phyloP scores from a whole-genome alignment of 805 yeast genomes.

The Clavispora santaluciae region DNA sequence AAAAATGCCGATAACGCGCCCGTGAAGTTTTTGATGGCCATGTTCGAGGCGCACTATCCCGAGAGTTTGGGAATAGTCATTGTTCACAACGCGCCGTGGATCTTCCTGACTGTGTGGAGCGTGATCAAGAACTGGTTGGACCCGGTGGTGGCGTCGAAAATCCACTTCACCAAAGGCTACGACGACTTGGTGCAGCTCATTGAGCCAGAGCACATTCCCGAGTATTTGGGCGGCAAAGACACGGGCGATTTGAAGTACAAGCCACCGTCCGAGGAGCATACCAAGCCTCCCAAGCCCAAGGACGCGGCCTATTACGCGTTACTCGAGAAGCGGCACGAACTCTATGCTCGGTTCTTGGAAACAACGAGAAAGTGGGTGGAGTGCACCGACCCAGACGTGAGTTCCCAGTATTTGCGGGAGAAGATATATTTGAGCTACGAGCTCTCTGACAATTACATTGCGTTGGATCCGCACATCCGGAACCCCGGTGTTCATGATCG shows the following conservation, averaged over 20 bases:
- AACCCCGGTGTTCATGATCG: slow-evolving; percentile 77
- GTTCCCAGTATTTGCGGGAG: slow-evolving; percentile 46
- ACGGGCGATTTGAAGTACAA: slow-evolving; percentile 53
- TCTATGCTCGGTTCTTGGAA: slow-evolving; percentile 51
- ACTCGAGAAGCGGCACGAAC: slow-evolving; percentile 47
- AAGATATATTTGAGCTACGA: slow-evolving; percentile 49
- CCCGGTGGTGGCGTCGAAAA: slow-evolving; percentile 92
- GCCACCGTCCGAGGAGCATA: slow-evolving; percentile 59
- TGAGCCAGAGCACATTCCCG: slow-evolving; percentile 56
- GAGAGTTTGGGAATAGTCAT: slow-evolving; percentile 82
- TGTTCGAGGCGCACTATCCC: slow-evolving; percentile 96
- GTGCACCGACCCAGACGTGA: slow-evolving; percentile 46
- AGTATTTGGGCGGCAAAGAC: slow-evolving; percentile 71
- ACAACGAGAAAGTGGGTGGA: slow-evolving; percentile 79
- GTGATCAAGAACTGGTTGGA: slow-evolving; percentile 91
- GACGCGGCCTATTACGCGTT: slow-evolving; percentile 41
- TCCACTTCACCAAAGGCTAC: slow-evolving; percentile 68
- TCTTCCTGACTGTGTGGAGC: slow-evolving; percentile 92
- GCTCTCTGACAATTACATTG: slow-evolving; percentile 59
- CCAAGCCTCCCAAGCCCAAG: slow-evolving; percentile 17
- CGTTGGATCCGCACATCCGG: slow-evolving; percentile 77
- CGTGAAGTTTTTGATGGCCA: slow-evolving; percentile 80
- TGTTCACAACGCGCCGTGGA: slow-evolving; percentile 96
- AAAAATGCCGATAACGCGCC: slow-evolving; percentile 91
- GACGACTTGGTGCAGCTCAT: slow-evolving; percentile 66